A percentile compares a stretch with the other conserved stretches of the same genome.
phyloP scores from a whole-genome alignment of 2,329 filamentous ascomycete species.

The Aspergillus pseudoviridinutans region DNA sequence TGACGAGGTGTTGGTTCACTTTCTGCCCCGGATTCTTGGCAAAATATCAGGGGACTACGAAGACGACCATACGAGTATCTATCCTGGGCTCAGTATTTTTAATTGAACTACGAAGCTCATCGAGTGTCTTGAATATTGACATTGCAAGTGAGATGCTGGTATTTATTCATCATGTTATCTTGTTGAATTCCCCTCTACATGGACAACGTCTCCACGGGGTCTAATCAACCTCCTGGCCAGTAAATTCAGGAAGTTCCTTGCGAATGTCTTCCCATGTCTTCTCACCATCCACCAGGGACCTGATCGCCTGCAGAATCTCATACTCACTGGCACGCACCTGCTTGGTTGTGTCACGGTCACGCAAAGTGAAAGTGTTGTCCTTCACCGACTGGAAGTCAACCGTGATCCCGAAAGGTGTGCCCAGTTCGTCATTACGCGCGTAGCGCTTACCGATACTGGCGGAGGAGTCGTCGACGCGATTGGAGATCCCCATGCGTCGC shows the following conservation, averaged over 20 bases:
- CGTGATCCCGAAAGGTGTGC: constrained; percentile 89
- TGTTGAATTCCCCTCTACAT: neutral
- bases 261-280: constrained; percentile 68
- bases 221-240: constrained; percentile 62
- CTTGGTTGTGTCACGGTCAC: constrained; percentile 85
- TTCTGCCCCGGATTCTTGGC: constrained; percentile 29
- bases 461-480: constrained; percentile 82
- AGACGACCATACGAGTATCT: neutral
- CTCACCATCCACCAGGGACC: constrained; percentile 58
- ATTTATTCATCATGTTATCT: neutral
- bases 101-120: neutral
- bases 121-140: neutral
- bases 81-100: neutral
- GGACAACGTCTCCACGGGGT: neutral
- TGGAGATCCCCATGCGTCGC: constrained; percentile 72
- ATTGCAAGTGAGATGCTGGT: neutral
- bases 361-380: constrained; percentile 78
- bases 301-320: constrained; percentile 72
- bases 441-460: constrained; percentile 95
- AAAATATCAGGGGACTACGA: neutral
- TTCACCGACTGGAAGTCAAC: constrained; percentile 94
- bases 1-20: constrained; percentile 3
- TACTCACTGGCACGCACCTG: constrained; percentile 83
- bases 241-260: constrained; percentile 76
- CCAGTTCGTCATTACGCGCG: constrained; percentile 90